Conservation (phyloP, 2,329 filamentous ascomycete species). For the Nannizzia gypsea region DNA sequence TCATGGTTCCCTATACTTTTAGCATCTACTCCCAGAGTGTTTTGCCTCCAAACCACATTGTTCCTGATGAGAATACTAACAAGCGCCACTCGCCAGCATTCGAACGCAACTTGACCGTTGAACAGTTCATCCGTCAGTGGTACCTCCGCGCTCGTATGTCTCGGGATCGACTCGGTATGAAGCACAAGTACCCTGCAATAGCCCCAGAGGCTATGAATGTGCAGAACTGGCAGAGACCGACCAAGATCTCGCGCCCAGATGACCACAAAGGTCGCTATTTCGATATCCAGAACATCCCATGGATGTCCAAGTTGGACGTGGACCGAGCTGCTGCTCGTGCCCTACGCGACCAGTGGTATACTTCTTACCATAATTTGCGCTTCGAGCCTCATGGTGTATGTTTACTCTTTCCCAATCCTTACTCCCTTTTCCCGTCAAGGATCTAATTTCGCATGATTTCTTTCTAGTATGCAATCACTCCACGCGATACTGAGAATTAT, state of each 20-base stretch:
- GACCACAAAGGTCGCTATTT: slow-evolving; percentile 21
- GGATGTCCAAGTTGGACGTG: slow-evolving; percentile 27
- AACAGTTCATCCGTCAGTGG: slow-evolving; percentile 35
- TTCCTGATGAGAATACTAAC: slow-evolving; percentile 14
- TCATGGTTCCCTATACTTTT: slow-evolving; percentile 9
- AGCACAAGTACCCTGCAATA: slow-evolving; percentile 12
- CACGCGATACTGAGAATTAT: slow-evolving; percentile 34
- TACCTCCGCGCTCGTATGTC: slow-evolving; percentile 20
- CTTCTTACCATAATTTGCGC: slow-evolving; percentile 30
- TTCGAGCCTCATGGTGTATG: slow-evolving; percentile 19
- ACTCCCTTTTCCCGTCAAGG: neutral
- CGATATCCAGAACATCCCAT: slow-evolving; percentile 34
- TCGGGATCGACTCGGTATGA: slow-evolving; percentile 9
- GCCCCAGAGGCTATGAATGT: slow-evolving; percentile 24
- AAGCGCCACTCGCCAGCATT: slow-evolving; percentile 20
- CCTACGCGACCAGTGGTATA: slow-evolving; percentile 32
- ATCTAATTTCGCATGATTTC: neutral
- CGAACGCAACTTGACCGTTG: slow-evolving; percentile 31
- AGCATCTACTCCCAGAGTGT: slow-evolving; percentile 7
- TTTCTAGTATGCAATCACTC: slow-evolving; percentile 20
- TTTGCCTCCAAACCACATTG: slow-evolving; percentile 10
- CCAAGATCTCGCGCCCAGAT: slow-evolving; percentile 23
- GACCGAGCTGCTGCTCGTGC: slow-evolving; percentile 27
- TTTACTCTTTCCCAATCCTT: neutral
- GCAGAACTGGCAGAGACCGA: slow-evolving; percentile 26